These are phyloP conservation scores for Huntiella savannae DNA, from an alignment of 2,329 filamentous ascomycete species.

Conservation along the genomic window DNA sequence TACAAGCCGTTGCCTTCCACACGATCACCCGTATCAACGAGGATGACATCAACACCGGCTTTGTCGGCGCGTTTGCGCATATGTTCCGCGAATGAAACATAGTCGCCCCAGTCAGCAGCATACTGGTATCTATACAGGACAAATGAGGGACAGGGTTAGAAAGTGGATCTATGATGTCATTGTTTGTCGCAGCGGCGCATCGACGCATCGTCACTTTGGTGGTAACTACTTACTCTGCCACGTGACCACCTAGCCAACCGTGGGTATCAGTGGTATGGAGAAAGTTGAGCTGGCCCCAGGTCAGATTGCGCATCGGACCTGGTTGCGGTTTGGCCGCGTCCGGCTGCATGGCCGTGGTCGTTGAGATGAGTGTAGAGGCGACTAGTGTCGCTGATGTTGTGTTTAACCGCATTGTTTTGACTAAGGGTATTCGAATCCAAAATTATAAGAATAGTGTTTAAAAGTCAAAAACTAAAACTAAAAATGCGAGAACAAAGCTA, in stretches of 20 bases:
- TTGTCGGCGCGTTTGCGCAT: conserved; percentile 63
- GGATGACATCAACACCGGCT: conserved; percentile 62
- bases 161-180: background rate
- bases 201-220: background rate
- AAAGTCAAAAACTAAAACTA: no score
- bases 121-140: conserved; percentile 51
- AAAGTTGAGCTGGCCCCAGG: conserved; percentile 92
- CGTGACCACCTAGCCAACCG: conserved; percentile 85
- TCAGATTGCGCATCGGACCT: conserved; percentile 64
- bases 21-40: conserved; percentile 88
- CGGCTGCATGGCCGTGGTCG: conserved; percentile 45
- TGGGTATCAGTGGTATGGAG: conserved; percentile 94
- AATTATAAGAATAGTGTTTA: background rate
- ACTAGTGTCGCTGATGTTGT: conserved; percentile 1
- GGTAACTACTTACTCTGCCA: conserved; percentile 52
- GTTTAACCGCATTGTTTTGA: background rate
- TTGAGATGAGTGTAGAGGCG: conserved; percentile 14
- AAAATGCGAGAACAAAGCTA: no score
- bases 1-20: conserved; percentile 91
- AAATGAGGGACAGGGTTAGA: background rate
- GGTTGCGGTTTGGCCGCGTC: conserved; percentile 57
- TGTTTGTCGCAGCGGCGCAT: background rate
- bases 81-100: conserved; percentile 76
- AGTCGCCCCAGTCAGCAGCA: conserved; percentile 94
- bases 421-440: background rate